Evolutionary conservation across 768 basidiomycete genomes (phyloP).

Genomic region (Porphyrellus cyaneotinctus): DNA sequence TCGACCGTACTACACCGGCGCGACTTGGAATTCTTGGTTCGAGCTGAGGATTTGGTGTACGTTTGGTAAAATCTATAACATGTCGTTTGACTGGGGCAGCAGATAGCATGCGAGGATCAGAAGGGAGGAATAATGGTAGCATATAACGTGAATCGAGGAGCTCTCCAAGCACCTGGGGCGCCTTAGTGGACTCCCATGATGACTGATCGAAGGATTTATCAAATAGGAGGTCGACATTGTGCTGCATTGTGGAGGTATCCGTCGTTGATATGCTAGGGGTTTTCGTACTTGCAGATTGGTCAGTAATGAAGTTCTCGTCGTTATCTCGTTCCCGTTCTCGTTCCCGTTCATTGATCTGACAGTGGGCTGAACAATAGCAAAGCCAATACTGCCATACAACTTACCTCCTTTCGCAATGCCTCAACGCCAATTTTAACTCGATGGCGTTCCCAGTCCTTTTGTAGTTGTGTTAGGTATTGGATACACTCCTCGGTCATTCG

Average conservation of each 20-base stretch:
- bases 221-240: conserved; percentile 76
- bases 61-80: conserved; percentile 18
- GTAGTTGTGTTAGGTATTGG: conserved; percentile 90
- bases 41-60: conserved; percentile 15
- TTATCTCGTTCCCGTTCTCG: conserved; percentile 44
- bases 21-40: conserved; percentile 39
- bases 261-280: conserved; percentile 30
- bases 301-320: conserved; percentile 30
- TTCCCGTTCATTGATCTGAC: conserved; percentile 65
- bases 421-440: conserved; percentile 84
- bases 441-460: conserved; percentile 96
- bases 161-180: conserved; percentile 85
- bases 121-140: conserved; percentile 83
- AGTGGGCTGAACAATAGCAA: conserved; percentile 4
- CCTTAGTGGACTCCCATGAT: conserved; percentile 71
- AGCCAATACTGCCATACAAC: neutral
- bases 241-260: conserved; percentile 40
- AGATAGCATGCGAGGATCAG: conserved; percentile 72
- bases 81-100: conserved; percentile 52
- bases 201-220: conserved; percentile 61
- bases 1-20: conserved; percentile 37
- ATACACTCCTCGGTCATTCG: conserved; percentile 93
- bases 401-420: conserved; percentile 77
- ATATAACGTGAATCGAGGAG: conserved; percentile 89
- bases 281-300: conserved; percentile 37